A percentile compares a stretch with the other conserved stretches of the same genome.
phyloP scores from a whole-genome alignment of 2,329 filamentous ascomycete genomes.

The Colletotrichum echinochloae region DNA sequence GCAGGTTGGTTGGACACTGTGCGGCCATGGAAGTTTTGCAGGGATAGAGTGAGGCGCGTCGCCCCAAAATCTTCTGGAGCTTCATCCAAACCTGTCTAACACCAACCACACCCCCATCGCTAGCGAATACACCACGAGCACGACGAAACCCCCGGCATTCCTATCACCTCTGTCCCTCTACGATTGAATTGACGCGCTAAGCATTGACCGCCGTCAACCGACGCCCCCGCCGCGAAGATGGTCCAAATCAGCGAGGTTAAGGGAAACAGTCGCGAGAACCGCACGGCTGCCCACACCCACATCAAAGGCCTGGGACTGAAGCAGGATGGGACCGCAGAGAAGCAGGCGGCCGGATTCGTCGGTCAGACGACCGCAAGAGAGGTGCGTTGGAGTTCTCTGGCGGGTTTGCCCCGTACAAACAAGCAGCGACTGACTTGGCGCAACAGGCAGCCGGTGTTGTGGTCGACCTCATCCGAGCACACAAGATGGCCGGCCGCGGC shows the following conservation, averaged over 20 bases:
- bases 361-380: constrained; percentile 90
- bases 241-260: constrained; percentile 95
- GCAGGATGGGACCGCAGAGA: constrained; percentile 86
- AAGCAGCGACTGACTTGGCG: constrained; percentile 23
- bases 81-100: constrained; percentile 34
- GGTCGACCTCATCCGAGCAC: constrained; percentile 93
- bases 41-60: constrained; percentile 40
- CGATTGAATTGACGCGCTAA: constrained; percentile 28
- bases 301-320: constrained; percentile 95
- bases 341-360: constrained; percentile 84
- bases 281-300: constrained; percentile 96
- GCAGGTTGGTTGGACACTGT: constrained; percentile 35
- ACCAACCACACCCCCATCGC: constrained; percentile 22
- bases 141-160: constrained; percentile 15
- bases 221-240: constrained; percentile 64
- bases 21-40: constrained; percentile 32
- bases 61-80: constrained; percentile 43
- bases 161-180: background rate
- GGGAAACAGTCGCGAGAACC: constrained; percentile 92
- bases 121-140: constrained; percentile 12
- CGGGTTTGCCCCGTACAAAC: background rate
- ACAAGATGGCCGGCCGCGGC: constrained; percentile 97
- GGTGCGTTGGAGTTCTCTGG: constrained; percentile 62
- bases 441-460: constrained; percentile 90
- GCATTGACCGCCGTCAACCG: constrained; percentile 38